These are phyloP conservation scores for Talaromyces rugulosus DNA, from an alignment of 2,329 filamentous ascomycete species.

Conservation along the genomic window DNA sequence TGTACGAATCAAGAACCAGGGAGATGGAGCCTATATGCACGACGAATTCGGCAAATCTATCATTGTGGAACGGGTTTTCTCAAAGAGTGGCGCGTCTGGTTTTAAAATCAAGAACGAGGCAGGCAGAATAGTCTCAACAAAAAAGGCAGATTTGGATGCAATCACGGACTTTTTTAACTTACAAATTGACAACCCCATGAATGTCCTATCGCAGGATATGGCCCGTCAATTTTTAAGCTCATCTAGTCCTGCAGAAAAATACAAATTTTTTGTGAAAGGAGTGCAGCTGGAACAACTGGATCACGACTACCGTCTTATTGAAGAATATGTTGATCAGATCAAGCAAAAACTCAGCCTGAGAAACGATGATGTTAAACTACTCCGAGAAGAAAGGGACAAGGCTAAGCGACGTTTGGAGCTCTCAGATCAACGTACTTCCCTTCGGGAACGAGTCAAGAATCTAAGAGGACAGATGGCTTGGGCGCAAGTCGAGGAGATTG, in stretches of 20 bases:
- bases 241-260: conserved; percentile 78
- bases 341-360: conserved; percentile 59
- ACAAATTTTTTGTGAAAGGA: conserved; percentile 92
- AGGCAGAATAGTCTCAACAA: conserved; percentile 70
- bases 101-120: conserved; percentile 80
- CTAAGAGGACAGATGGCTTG: conserved; percentile 71
- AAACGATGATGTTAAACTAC: conserved; percentile 57
- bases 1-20: conserved; percentile 88
- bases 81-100: conserved; percentile 65
- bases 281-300: conserved; percentile 91
- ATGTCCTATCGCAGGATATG: conserved; percentile 91
- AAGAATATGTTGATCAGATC: conserved; percentile 71
- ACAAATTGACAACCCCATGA: conserved; percentile 95
- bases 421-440: conserved; percentile 61
- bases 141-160: conserved; percentile 82
- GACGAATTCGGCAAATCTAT: conserved; percentile 81
- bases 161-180: conserved; percentile 90
- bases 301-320: conserved; percentile 81
- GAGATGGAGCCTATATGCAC: conserved; percentile 75
- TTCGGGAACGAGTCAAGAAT: conserved; percentile 58
- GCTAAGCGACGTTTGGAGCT: conserved; percentile 62
- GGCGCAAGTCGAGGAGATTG: conserved; percentile 77
- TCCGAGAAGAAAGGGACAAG: conserved; percentile 57
- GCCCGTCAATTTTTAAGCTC: conserved; percentile 88
- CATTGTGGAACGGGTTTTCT: conserved; percentile 86